These are phyloP conservation scores for Schizochytrium sp. DNA, from an alignment of 108 stramenopile species.

Conservation along the genomic window DNA sequence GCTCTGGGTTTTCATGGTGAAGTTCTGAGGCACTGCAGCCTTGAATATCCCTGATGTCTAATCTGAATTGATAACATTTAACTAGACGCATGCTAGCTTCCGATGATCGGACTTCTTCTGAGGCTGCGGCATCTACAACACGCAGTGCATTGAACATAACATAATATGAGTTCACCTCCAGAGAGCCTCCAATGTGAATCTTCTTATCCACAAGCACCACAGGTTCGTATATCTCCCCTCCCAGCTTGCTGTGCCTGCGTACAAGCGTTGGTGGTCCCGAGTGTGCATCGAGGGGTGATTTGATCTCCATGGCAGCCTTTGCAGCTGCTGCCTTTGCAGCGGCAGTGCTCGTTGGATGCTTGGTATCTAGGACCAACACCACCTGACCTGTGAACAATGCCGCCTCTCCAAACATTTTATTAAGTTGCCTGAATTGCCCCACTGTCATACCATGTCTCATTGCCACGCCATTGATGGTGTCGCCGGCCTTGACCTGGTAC, in stretches of 20 bases:
- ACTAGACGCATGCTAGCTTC: background rate
- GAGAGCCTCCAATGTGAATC: background rate
- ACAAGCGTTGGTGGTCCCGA: background rate
- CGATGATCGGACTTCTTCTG: background rate
- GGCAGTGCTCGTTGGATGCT: background rate
- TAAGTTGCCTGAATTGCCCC: constrained; percentile 32
- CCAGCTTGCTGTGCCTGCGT: constrained; percentile 27
- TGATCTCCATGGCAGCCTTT: background rate
- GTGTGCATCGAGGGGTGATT: background rate
- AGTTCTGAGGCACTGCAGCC: constrained; percentile 32
- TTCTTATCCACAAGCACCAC: constrained; percentile 7
- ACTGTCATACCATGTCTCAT: constrained; percentile 51
- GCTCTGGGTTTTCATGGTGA: background rate
- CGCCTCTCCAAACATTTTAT: constrained; percentile 42
- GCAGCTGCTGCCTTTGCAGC: background rate
- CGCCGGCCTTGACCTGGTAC: constrained; percentile 24
- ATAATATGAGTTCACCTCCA: constrained; percentile 49
- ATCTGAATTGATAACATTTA: constrained; percentile 1
- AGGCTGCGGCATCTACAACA: background rate
- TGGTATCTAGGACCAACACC: background rate
- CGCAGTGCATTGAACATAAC: background rate
- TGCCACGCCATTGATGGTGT: constrained; percentile 50
- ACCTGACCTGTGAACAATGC: constrained; percentile 13
- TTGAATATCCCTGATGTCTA: constrained; percentile 42
- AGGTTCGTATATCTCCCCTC: background rate